phyloP scores from a whole-genome alignment of 768 basidiomycete genomes.

The Lactifluus rugatus region DNA sequence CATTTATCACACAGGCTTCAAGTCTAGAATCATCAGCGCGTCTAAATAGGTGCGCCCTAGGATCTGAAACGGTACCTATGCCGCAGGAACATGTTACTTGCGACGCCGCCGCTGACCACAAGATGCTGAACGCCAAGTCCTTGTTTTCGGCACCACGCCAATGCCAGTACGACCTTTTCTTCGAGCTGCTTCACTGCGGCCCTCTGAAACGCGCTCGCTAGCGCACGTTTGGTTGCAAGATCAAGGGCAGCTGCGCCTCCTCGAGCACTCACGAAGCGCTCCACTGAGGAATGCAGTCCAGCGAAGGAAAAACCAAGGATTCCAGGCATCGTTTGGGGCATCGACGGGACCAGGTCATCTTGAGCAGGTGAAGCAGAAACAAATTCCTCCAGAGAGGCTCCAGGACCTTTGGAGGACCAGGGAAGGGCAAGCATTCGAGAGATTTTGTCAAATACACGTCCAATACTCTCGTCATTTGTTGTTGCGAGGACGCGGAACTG shows the following conservation, averaged over 20 bases:
- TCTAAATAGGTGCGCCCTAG: neutral
- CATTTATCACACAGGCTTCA: conserved; percentile 23
- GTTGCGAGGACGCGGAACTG: conserved; percentile 64
- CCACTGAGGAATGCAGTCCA: conserved; percentile 63
- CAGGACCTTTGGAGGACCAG: conserved; percentile 56
- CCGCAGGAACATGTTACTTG: conserved; percentile 70
- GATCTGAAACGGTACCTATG: conserved; percentile 36
- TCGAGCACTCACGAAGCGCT: conserved; percentile 40
- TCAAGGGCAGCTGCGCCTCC: conserved; percentile 35
- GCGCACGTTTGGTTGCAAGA: conserved; percentile 30
- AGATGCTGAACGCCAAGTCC: conserved; percentile 45
- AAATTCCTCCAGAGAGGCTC: conserved; percentile 73
- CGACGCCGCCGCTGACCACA: conserved; percentile 89
- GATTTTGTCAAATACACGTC: conserved; percentile 77
- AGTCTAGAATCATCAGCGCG: conserved; percentile 25
- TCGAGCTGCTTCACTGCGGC: conserved; percentile 65
- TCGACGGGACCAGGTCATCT: conserved; percentile 23
- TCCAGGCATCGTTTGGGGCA: conserved; percentile 39
- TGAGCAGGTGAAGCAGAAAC: conserved; percentile 31
- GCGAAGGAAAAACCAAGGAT: conserved; percentile 69
- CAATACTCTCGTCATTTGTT: conserved; percentile 66
- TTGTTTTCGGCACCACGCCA: conserved; percentile 34
- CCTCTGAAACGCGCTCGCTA: conserved; percentile 66
- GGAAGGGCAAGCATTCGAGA: conserved; percentile 58
- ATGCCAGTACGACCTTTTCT: conserved; percentile 55